These are phyloP conservation scores for Geotrichum histeridarum DNA, from an alignment of 1,139 yeast species.

Conservation along the genomic window DNA sequence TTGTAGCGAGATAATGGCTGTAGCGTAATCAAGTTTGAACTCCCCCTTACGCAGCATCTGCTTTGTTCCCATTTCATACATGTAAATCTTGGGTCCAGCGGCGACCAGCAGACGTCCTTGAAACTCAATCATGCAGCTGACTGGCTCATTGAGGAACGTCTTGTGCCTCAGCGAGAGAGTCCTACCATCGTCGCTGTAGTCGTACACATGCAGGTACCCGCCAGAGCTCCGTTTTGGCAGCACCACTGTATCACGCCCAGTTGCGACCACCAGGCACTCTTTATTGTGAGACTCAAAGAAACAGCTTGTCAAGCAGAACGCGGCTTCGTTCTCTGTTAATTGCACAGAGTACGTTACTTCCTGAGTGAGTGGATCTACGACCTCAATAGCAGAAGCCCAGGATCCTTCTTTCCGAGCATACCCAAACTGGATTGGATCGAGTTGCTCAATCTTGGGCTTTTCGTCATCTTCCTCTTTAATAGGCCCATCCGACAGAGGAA, in stretches of 20 bases:
- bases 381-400: constrained; percentile 56
- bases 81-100: constrained; percentile 47
- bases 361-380: constrained; percentile 41
- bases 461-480: constrained; percentile 24
- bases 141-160: constrained; percentile 52
- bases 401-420: constrained; percentile 29
- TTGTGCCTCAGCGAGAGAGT: constrained; percentile 52
- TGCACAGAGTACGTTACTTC: constrained; percentile 43
- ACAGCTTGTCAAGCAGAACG: constrained; percentile 39
- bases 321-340: constrained; percentile 43
- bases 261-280: constrained; percentile 48
- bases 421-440: constrained; percentile 42
- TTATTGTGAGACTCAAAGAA: constrained; percentile 38
- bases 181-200: constrained; percentile 39
- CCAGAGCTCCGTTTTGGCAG: constrained; percentile 38
- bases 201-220: constrained; percentile 45
- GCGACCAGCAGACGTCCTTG: constrained; percentile 63
- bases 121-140: constrained; percentile 51
- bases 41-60: constrained; percentile 66
- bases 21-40: constrained; percentile 36
- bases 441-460: constrained; percentile 33
- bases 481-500: background rate
- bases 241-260: constrained; percentile 40
- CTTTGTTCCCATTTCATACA: constrained; percentile 72
- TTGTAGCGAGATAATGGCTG: constrained; percentile 48